Percentiles rank a stretch among this genome's conserved stretches.
Conservation (phyloP, 2,329 filamentous ascomycete species). For the Chrysoporthe austroafricana region DNA sequence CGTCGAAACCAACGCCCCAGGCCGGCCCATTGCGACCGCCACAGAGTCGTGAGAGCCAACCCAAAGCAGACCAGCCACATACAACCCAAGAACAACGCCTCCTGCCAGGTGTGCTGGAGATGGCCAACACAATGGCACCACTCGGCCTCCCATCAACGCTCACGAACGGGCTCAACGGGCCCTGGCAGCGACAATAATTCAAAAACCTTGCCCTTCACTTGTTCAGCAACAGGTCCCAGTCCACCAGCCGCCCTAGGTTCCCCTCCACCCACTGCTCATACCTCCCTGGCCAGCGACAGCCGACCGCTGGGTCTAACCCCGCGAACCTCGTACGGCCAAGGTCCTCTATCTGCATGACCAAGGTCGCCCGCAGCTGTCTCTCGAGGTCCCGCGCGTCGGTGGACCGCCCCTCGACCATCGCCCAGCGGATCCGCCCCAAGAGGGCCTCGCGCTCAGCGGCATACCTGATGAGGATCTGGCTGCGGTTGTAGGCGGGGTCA, state of each 20-base stretch:
- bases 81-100: slow-evolving; percentile 6
- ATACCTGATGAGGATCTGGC: slow-evolving; percentile 22
- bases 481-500: slow-evolving; percentile 24
- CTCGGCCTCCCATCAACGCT: slow-evolving; percentile 24
- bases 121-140: slow-evolving; percentile 27
- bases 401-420: slow-evolving; percentile 50
- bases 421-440: slow-evolving; percentile 52
- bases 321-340: slow-evolving; percentile 12
- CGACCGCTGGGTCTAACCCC: slow-evolving; percentile 20
- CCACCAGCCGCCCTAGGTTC: slow-evolving; percentile 23
- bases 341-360: slow-evolving; percentile 23
- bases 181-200: slow-evolving; percentile 17
- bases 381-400: slow-evolving; percentile 29
- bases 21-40: background rate
- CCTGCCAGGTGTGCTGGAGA: slow-evolving; percentile 25
- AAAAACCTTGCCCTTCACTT: background rate
- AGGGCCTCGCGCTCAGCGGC: slow-evolving; percentile 15
- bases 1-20: background rate
- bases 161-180: slow-evolving; percentile 15
- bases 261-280: slow-evolving; percentile 26
- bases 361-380: slow-evolving; percentile 16
- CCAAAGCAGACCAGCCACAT: background rate
- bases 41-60: background rate
- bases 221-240: slow-evolving; percentile 25
- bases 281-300: slow-evolving; percentile 24